Conservation (phyloP, 2,329 filamentous ascomycete species). For the Ascocoryne sarcoides region DNA sequence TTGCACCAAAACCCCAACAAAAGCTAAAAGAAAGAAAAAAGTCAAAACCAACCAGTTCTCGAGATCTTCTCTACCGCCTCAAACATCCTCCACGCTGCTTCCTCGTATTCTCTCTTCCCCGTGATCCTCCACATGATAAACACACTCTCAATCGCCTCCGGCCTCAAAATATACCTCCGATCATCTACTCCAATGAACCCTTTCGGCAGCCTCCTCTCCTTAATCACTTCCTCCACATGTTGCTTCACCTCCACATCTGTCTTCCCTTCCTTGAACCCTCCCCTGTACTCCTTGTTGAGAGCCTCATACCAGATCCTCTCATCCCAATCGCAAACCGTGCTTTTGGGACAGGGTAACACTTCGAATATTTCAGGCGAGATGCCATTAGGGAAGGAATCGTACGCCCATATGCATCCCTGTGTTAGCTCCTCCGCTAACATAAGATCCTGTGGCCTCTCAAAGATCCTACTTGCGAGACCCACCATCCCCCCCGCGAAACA, state of each 20-base stretch:
- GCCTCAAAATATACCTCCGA: constrained; percentile 43
- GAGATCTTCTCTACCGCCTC: constrained; percentile 35
- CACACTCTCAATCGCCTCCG: constrained; percentile 59
- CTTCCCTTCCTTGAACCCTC: constrained; percentile 33
- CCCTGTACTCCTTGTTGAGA: constrained; percentile 29
- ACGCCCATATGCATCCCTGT: constrained; percentile 55
- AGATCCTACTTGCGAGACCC: constrained; percentile 55
- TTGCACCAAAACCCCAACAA: too few species aligned
- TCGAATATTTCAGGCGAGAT: constrained; percentile 53
- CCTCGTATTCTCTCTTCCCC: constrained; percentile 28
- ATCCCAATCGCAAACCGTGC: constrained; percentile 20
- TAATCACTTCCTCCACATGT: constrained; percentile 10
- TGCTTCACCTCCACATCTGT: constrained; percentile 1
- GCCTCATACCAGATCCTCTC: constrained; percentile 42
- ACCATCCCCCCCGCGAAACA: constrained; percentile 68
- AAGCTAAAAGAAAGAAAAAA: too few species aligned
- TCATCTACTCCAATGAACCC: constrained; percentile 21
- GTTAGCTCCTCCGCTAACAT: constrained; percentile 48
- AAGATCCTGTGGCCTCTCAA: constrained; percentile 45
- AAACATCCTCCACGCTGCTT: constrained; percentile 42
- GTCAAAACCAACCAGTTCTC: too few species aligned
- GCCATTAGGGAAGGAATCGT: constrained; percentile 45
- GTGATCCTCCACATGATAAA: constrained; percentile 45
- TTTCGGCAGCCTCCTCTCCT: constrained; percentile 10
- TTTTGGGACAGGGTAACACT: constrained; percentile 24